phyloP scores from a whole-genome alignment of 176 grass and related monocot genomes.

The Carex myosuroides region DNA sequence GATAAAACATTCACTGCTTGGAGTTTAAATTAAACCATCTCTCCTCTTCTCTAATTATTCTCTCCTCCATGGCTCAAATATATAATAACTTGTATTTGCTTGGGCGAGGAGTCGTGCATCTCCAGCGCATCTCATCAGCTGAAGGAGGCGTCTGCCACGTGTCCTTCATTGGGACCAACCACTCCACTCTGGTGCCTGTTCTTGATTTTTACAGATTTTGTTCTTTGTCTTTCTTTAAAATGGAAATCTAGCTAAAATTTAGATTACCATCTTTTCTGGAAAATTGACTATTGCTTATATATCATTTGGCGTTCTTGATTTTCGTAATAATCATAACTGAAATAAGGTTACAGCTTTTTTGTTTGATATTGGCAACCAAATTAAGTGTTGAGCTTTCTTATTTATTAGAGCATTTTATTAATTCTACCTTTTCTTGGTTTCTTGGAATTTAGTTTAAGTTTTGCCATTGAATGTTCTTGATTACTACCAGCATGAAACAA shows the following conservation, averaged over 20 bases:
- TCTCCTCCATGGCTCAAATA: background rate
- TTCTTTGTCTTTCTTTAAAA: background rate
- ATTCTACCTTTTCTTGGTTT: background rate
- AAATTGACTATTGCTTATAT: background rate
- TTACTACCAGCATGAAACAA: background rate
- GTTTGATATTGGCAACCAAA: no score
- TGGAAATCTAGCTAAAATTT: background rate
- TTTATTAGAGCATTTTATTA: background rate
- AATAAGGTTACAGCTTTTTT: background rate
- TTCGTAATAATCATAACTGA: background rate
- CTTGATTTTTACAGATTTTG: background rate
- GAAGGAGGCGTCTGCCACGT: background rate
- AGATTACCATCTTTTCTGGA: background rate
- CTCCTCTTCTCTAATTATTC: background rate
- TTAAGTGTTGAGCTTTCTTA: no score
- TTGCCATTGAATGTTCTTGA: background rate
- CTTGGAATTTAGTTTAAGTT: background rate
- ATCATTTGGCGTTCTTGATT: background rate
- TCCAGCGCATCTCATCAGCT: background rate
- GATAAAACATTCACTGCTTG: background rate
- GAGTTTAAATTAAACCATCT: background rate
- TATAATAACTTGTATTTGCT: no score
- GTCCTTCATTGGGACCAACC: background rate
- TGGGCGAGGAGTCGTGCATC: background rate
- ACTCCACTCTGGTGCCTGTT: background rate